phyloP scores from a whole-genome alignment of 805 yeast species.

The Lipomyces mesembrius region DNA sequence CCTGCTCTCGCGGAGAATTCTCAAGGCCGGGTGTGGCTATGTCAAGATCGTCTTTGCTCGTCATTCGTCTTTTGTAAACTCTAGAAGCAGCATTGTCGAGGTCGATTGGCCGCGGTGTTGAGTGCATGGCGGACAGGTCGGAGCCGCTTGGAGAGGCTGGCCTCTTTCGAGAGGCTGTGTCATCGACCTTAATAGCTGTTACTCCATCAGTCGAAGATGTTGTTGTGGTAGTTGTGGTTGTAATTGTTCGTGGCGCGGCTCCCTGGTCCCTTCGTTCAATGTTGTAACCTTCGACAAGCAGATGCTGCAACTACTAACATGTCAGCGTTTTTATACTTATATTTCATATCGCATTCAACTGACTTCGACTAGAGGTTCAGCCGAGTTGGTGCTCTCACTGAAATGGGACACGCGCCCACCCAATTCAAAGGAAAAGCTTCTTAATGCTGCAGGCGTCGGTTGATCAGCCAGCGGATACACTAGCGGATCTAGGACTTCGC shows the following conservation, averaged over 20 bases:
- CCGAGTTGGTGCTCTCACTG: constrained; percentile 37
- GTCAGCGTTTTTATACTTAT: not conserved
- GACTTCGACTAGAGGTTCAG: constrained; percentile 16
- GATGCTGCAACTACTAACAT: not conserved
- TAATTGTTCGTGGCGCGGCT: constrained; percentile 4
- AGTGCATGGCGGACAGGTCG: not conserved
- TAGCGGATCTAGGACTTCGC: constrained; percentile 17
- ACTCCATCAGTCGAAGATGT: constrained; percentile 7
- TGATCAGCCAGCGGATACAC: constrained; percentile 44
- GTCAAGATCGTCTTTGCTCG: constrained; percentile 3
- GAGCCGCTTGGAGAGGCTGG: not conserved
- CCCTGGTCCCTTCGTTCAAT: not conserved
- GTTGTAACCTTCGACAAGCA: not conserved
- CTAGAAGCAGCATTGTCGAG: not conserved
- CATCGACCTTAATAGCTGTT: not conserved
- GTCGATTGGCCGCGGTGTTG: not conserved
- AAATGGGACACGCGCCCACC: constrained; percentile 41
- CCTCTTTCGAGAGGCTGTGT: not conserved
- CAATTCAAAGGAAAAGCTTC: constrained; percentile 42
- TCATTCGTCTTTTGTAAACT: constrained; percentile 20
- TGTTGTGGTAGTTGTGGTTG: constrained; percentile 10
- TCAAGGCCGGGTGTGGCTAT: not conserved
- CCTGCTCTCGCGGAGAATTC: not conserved
- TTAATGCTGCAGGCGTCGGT: constrained; percentile 45
- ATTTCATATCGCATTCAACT: constrained; percentile 5